Base-by-base conservation (phyloP, 768 basidiomycete genomes). In the Boletales sp. region DNA sequence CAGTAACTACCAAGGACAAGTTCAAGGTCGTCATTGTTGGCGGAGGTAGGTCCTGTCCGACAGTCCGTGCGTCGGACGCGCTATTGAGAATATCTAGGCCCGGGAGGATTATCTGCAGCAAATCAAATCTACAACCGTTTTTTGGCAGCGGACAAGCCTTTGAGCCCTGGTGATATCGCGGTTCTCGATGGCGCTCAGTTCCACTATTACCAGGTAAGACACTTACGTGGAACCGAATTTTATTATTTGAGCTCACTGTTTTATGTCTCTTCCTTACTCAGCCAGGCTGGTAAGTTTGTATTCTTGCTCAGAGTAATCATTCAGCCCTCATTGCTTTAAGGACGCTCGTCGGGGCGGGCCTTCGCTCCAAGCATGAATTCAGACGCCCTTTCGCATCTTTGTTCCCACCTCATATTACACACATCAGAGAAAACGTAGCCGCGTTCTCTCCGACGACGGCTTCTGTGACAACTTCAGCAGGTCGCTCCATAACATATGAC, bases 281-380 rank as follows among this genome's bases (percentile, higher is more conserved):
- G 81, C 95, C 95, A 18, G 95, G 94, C 70, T 97, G 94, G 90
- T 90, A 68, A 61, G 73, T 57, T 13, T 13, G 35, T 30, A 28
- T 32, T 14, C n/a, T 18, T 40, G 7, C 13, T 19, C 34, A 21
- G 31, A 38, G 40, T 44, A 32, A 30, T 48, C 41, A 14, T 12
- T 15, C 12, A 10, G 8, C 13, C 8, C 43, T 50, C 15, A 58
- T 54, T 18, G 38, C 33, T 42, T 41, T 48, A 41, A 91, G 90
- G 93, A 95, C 94, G 1, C 80, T 95, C 38, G 94, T 93, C 33
- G 94, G 92, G 14, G 74, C 91, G n/a, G 95, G 94, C 28, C 76
- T 98, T 46, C 74, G 78, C 44, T 61, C 75, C 36, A 94, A 95
- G 68, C 67, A 74, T 13, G 78, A 82, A 5, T 87, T 87, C 59